phyloP scores from a whole-genome alignment of 345 rosid genomes.

The Arabis alpina region DNA sequence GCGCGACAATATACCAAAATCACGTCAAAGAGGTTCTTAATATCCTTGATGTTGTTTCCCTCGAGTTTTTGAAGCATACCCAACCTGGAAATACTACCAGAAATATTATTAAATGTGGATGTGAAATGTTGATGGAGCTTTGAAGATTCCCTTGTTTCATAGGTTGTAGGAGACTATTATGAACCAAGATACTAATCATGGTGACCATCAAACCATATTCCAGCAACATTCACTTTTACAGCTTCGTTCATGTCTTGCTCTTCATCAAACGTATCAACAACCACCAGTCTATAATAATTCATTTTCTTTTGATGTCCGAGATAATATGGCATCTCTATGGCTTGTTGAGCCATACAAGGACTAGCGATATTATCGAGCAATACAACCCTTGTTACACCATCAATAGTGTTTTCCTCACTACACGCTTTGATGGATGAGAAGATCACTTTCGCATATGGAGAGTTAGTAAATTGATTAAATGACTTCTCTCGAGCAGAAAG shows the following conservation, averaged over 20 bases:
- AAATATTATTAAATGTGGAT: neutral
- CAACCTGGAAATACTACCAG: neutral
- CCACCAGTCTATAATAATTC: conserved; percentile 57
- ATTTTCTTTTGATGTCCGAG: conserved; percentile 69
- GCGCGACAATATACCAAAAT: no score
- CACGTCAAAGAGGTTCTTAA: conserved; percentile 55
- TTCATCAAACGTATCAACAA: conserved; percentile 57
- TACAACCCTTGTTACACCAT: conserved; percentile 70
- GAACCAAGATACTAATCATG: conserved; percentile 33
- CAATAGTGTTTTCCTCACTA: conserved; percentile 67
- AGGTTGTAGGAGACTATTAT: conserved; percentile 45
- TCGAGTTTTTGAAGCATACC: neutral
- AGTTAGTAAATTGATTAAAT: conserved; percentile 60
- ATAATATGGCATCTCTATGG: conserved; percentile 67
- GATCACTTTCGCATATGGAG: conserved; percentile 60
- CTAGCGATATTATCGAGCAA: conserved; percentile 60
- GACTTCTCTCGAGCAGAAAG: conserved; percentile 54
- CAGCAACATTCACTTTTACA: neutral
- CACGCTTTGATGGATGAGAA: conserved; percentile 82
- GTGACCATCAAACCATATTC: conserved; percentile 15
- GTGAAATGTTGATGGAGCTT: conserved; percentile 8
- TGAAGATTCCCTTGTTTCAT: conserved; percentile 49
- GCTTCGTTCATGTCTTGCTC: neutral
- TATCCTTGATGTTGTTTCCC: conserved; percentile 65
- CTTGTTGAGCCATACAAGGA: conserved; percentile 73